Conservation (phyloP, 768 basidiomycete species). For the Boletales sp. region DNA sequence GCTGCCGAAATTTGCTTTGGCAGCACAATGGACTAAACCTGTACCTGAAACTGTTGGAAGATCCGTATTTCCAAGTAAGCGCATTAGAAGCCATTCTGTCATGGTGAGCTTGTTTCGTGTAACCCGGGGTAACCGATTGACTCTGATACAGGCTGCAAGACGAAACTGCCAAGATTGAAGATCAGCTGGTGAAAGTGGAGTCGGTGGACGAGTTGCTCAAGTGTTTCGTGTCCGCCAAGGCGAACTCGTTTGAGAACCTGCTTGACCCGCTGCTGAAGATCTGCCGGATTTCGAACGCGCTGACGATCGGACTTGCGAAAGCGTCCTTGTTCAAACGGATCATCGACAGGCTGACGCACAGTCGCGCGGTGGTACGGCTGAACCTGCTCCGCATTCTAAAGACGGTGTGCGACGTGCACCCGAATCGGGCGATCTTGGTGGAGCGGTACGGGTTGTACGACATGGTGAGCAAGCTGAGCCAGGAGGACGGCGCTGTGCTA, state of each 20-base stretch:
- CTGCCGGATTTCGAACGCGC: constrained; percentile 66
- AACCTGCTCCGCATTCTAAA: constrained; percentile 84
- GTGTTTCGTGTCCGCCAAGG: constrained; percentile 82
- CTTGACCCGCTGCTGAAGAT: constrained; percentile 93
- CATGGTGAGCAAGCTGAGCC: constrained; percentile 76
- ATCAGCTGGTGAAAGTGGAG: constrained; percentile 66
- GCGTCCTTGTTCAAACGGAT: constrained; percentile 85
- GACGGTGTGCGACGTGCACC: constrained; percentile 85
- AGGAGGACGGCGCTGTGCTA: constrained; percentile 85
- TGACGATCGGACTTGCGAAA: constrained; percentile 77
- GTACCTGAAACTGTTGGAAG: constrained; percentile 75
- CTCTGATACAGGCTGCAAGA: constrained; percentile 76
- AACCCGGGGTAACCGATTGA: constrained; percentile 1
- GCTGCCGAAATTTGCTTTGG: constrained; percentile 86
- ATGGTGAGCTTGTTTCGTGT: constrained; percentile 52
- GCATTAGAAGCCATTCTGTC: constrained; percentile 87
- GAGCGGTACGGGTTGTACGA: constrained; percentile 78
- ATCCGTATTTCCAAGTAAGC: constrained; percentile 90
- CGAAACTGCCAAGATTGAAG: constrained; percentile 91
- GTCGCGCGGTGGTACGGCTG: constrained; percentile 82
- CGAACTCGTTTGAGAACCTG: constrained; percentile 88
- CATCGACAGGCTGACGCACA: constrained; percentile 72
- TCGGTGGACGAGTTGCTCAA: constrained; percentile 66
- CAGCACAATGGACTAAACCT: constrained; percentile 85
- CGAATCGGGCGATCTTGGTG: constrained; percentile 77